Base-by-base conservation (phyloP, 2,329 filamentous ascomycete genomes). In the Coniochaeta ligniaria region DNA sequence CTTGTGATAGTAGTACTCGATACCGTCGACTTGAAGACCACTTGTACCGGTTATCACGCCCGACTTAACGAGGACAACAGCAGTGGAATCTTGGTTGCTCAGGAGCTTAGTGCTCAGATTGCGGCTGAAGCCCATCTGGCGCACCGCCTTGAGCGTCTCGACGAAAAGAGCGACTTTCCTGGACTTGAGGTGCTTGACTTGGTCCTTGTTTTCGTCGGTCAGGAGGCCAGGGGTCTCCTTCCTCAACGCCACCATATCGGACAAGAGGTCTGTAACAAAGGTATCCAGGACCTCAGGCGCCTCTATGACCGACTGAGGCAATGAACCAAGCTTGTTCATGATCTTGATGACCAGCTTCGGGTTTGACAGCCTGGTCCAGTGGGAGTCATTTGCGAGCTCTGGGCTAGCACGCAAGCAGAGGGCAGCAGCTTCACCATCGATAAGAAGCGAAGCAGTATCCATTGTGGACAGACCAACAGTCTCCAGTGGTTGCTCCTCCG, bases 111-210 rank as follows among this genome's bases (percentile, higher is more conserved):
- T 87, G 65, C 89, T 86, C 17, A 96, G 79, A 70, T 96, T 97
- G 59, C 88, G 86, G 67, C 88, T 89, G 67, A 99, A 84, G 4
- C 95, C 95, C 94, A 99, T 98, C 61, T 88, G 84, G 38, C 92
- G 86, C 31, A 97, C 78, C 24, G 87, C 85, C 69, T 91, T 93
- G 64, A 99, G 77, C 0, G 90, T 93, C 66, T 98, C 94, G 0
- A 92, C 90, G 67, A 96, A 95, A 16, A 98, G 82, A 67, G 92
- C 93, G 50, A 92, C 86, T 76, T 99, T 99, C 67, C 91, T 85
- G 2, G 86, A 87, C 78, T 97, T 98, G 66, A 98, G 84, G 72
- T 97, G 91, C 73, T 96, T 93, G 63, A 97, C 85, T 17, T 83
- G 73, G 12, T 87, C 83, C 70, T 93, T 94, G 73, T 95, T 97